These are phyloP conservation scores for Cryptosporidium bovis DNA, from an alignment of 169 alveolate species.

Conservation along the genomic window DNA sequence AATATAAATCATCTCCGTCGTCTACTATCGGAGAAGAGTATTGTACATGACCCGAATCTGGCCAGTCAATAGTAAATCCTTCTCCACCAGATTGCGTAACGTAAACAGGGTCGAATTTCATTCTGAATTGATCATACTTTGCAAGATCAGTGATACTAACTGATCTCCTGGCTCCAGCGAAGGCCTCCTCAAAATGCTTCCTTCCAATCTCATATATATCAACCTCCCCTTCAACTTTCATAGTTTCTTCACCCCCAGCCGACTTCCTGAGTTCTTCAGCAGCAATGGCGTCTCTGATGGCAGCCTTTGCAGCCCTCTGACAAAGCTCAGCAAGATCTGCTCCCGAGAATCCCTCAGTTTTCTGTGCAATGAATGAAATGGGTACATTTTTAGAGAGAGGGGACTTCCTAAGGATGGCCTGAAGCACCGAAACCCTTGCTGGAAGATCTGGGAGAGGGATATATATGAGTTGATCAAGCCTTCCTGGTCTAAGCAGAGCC, in stretches of 20 bases:
- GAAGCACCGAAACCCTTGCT: constrained; percentile 94
- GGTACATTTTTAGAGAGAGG: constrained; percentile 98
- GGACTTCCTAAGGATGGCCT: constrained; percentile 95
- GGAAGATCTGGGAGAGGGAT: constrained; percentile 99
- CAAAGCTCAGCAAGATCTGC: constrained; percentile 99
- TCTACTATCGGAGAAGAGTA: constrained; percentile 79
- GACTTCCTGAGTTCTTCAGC: constrained; percentile 84
- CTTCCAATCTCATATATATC: constrained; percentile 95
- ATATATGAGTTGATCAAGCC: constrained; percentile 98
- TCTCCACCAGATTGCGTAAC: constrained; percentile 92
- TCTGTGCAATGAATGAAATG: constrained; percentile 96
- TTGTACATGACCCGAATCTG: constrained; percentile 82
- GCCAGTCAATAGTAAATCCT: constrained; percentile 93
- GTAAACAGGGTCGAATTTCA: constrained; percentile 98
- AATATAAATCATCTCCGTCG: constrained; percentile 83
- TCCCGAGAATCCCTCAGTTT: constrained; percentile 99
- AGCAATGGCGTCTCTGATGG: constrained; percentile 97
- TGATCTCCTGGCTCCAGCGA: constrained; percentile 97
- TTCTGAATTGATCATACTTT: constrained; percentile 96
- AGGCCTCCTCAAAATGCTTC: constrained; percentile 98
- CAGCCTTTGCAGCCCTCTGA: constrained; percentile 99
- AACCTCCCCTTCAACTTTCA: constrained; percentile 79
- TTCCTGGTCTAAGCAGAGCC: constrained; percentile 99
- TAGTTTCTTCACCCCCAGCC: constrained; percentile 75
- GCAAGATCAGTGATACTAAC: constrained; percentile 93